These are phyloP conservation scores for Papiliotrema fonsecae DNA, from an alignment of 1,284 basidiomycete genomes.

Conservation along the genomic window DNA sequence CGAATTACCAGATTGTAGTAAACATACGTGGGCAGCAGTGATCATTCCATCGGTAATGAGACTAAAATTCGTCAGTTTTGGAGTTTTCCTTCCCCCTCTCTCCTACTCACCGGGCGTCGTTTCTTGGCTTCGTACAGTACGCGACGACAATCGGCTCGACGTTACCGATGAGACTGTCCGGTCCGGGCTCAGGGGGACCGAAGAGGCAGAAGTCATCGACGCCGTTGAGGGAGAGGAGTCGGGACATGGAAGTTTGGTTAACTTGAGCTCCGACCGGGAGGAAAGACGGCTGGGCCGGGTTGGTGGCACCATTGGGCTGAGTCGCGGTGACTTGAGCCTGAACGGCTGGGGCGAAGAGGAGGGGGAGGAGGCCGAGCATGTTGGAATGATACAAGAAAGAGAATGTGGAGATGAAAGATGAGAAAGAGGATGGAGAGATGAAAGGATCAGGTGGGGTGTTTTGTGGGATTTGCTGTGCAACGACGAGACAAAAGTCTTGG, in stretches of 20 bases:
- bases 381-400: not conserved
- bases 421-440: not conserved
- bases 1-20: not conserved
- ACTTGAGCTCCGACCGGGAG: constrained; percentile 36
- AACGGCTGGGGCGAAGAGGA: constrained; percentile 5
- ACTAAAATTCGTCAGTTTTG: constrained; percentile 19
- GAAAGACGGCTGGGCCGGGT: constrained; percentile 40
- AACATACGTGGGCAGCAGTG: constrained; percentile 37
- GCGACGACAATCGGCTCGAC: constrained; percentile 43
- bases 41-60: constrained; percentile 46
- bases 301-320: constrained; percentile 44
- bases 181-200: constrained; percentile 33
- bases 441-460: not conserved
- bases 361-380: constrained; percentile 1
- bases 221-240: constrained; percentile 43
- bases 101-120: constrained; percentile 28
- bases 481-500: not conserved
- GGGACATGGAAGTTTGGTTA: constrained; percentile 44
- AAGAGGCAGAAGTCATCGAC: constrained; percentile 48
- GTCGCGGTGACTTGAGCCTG: constrained; percentile 37
- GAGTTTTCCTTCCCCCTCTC: too few species aligned
- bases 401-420: not conserved
- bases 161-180: constrained; percentile 39
- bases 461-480: not conserved
- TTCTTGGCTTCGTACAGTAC: constrained; percentile 42